A percentile compares a stretch with the other conserved stretches of the same genome.
Conservation (phyloP, 2,329 filamentous ascomycete genomes). For the Venturia oleaginea region DNA sequence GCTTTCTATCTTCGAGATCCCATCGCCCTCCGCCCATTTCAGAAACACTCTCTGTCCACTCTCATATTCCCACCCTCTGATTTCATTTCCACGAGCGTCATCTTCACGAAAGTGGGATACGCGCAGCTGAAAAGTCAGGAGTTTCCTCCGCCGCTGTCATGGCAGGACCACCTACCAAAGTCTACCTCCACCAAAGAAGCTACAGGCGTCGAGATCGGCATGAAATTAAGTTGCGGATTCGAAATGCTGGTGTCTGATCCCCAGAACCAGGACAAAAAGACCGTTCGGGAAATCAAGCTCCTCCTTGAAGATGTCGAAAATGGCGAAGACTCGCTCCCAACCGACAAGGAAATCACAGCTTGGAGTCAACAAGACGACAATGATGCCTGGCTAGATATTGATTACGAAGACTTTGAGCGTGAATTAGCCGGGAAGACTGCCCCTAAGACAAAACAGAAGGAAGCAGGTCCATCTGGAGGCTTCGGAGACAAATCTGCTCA, state of each 20-base stretch:
- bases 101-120: constrained; percentile 81
- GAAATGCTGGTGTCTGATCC: constrained; percentile 72
- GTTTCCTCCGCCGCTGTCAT: constrained; percentile 57
- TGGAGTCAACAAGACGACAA: constrained; percentile 73
- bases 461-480: background rate
- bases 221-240: constrained; percentile 85
- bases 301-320: constrained; percentile 66
- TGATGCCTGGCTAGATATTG: constrained; percentile 86
- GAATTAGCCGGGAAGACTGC: constrained; percentile 51
- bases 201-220: constrained; percentile 56
- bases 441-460: background rate
- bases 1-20: constrained; percentile 88
- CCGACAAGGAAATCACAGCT: constrained; percentile 57
- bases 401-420: constrained; percentile 78
- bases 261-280: constrained; percentile 57
- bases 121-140: constrained; percentile 84
- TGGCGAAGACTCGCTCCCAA: constrained; percentile 63
- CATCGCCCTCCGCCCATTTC: constrained; percentile 59
- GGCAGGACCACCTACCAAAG: constrained; percentile 34
- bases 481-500: constrained; percentile 60
- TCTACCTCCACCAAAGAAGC: constrained; percentile 25
- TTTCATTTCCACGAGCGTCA: constrained; percentile 67
- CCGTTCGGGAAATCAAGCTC: constrained; percentile 66
- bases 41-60: constrained; percentile 35
- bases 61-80: constrained; percentile 67